phyloP scores from a whole-genome alignment of 768 basidiomycete species.

The Candolleomyces eurysporus region DNA sequence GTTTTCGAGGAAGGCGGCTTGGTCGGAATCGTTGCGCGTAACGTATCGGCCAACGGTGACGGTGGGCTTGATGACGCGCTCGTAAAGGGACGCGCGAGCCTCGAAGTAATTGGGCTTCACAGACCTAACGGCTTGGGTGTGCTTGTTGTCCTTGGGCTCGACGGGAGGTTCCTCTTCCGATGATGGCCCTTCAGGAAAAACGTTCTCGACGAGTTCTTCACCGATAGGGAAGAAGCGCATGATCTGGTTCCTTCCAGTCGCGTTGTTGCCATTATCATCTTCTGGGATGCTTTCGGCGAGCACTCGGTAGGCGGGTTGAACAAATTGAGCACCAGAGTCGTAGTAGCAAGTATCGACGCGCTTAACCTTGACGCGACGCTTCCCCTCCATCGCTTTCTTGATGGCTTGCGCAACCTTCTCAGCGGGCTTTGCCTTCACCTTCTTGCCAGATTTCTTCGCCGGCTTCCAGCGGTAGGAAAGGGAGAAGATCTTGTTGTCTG shows the following conservation, averaged over 20 bases:
- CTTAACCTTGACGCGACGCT: constrained; percentile 1
- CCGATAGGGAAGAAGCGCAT: neutral
- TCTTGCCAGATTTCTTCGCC: neutral
- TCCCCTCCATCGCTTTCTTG: constrained; percentile 1
- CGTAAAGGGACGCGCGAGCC: neutral
- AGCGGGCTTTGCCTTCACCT: neutral
- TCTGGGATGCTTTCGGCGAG: neutral
- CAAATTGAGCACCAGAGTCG: neutral
- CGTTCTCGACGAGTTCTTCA: neutral
- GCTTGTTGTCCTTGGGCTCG: neutral
- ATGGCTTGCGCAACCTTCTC: neutral
- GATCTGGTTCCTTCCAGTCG: neutral
- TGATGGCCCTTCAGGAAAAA: neutral
- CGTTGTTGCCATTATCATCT: neutral
- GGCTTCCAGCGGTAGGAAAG: constrained; percentile 3
- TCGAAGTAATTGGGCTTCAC: neutral
- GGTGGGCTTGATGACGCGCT: neutral
- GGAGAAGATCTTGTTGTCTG: neutral
- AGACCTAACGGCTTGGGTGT: neutral
- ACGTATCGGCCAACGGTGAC: constrained; percentile 10
- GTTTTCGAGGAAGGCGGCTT: neutral
- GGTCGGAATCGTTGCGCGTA: constrained; percentile 2
- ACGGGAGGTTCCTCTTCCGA: neutral
- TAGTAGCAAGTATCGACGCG: constrained; percentile 9
- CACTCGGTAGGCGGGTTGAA: constrained; percentile 10